Evolutionary conservation across 2,329 filamentous ascomycete species (phyloP).

Genomic region (Ophiostoma sp.): DNA sequence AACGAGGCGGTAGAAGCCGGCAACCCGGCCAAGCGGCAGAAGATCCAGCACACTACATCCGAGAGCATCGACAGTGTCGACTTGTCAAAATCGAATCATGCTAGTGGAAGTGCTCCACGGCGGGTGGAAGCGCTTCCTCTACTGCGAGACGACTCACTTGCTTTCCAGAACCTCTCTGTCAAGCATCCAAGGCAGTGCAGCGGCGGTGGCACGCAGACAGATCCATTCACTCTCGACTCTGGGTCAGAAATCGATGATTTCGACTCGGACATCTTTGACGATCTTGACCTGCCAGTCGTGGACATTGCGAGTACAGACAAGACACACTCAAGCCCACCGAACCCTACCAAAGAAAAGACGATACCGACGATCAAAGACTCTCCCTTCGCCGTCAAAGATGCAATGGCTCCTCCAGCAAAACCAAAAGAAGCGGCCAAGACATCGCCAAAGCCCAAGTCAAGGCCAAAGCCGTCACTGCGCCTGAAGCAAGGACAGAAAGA

Average conservation of each 20-base stretch:
- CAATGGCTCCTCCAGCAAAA: neutral
- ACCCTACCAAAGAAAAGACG: neutral
- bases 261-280: constrained; percentile 26
- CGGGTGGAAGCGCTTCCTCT: neutral
- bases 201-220: constrained; percentile 15
- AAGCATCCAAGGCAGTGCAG: neutral
- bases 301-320: neutral
- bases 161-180: neutral
- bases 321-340: neutral
- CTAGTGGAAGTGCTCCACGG: neutral
- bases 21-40: neutral
- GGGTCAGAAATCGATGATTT: constrained; percentile 22
- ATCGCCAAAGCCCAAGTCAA: neutral
- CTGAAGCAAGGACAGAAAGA: neutral
- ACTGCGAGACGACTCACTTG: constrained; percentile 5
- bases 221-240: constrained; percentile 20
- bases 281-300: constrained; percentile 17
- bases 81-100: neutral
- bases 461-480: neutral
- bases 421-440: neutral
- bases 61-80: neutral
- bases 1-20: neutral
- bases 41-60: neutral
- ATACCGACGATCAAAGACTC: neutral
- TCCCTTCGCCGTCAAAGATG: neutral